Evolutionary conservation across 2,329 filamentous ascomycete genomes (phyloP).

Genomic region (Graphiopsis chlorocephala): DNA sequence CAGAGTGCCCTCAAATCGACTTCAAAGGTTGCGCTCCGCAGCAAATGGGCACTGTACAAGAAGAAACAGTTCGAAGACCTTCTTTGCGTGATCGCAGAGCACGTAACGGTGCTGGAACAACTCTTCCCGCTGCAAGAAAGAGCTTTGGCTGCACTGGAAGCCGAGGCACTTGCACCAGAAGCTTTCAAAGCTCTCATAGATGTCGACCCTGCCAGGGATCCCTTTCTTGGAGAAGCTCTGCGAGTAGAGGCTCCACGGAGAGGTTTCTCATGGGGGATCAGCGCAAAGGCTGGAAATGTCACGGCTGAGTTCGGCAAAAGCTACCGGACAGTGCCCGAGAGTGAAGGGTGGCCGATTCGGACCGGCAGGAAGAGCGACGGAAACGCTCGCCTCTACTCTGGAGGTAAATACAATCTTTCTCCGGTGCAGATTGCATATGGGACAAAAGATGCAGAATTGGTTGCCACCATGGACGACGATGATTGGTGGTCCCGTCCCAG

Average conservation of each 20-base stretch:
- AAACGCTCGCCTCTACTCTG: too few species aligned
- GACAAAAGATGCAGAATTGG: too few species aligned
- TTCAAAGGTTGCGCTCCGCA: not conserved
- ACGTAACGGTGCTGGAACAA: not conserved
- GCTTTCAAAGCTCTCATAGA: not conserved
- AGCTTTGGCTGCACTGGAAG: not conserved
- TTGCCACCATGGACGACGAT: too few species aligned
- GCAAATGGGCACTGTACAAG: slow-evolving; percentile 4
- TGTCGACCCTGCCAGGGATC: not conserved
- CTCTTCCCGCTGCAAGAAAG: not conserved
- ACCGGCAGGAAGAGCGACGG: too few species aligned
- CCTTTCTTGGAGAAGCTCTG: not conserved
- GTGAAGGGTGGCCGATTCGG: too few species aligned
- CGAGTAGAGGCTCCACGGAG: not conserved
- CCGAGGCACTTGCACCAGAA: not conserved
- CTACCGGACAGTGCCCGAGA: too few species aligned
- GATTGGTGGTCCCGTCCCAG: too few species aligned
- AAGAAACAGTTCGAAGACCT: not conserved
- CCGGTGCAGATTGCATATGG: too few species aligned
- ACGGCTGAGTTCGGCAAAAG: not conserved
- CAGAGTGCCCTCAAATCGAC: too few species aligned
- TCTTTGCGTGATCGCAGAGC: not conserved
- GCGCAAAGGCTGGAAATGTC: not conserved
- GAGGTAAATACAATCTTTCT: too few species aligned
- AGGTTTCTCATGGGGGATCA: not conserved